Evolutionary conservation across 1,284 basidiomycete genomes (phyloP).

Genomic region (Irpex lacteus): DNA sequence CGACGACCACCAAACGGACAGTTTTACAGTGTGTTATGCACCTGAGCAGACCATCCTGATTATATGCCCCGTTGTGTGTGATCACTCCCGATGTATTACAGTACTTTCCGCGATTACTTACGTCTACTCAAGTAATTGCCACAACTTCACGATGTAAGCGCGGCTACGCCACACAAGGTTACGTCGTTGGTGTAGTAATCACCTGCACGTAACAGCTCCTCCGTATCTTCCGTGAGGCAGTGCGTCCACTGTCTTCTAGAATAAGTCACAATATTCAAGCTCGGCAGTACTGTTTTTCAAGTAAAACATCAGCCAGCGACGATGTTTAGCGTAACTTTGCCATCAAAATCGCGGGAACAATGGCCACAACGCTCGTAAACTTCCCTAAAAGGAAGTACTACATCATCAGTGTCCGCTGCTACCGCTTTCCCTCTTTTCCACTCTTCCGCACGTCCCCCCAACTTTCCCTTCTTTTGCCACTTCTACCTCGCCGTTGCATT

Average conservation of each 20-base stretch:
- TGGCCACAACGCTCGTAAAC: background rate
- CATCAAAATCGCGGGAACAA: background rate
- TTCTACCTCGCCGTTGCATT: background rate
- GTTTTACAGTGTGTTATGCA: too few relatives aligned
- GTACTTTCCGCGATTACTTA: too few relatives aligned
- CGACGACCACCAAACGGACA: too few relatives aligned
- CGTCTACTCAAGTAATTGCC: too few relatives aligned
- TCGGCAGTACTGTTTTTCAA: background rate
- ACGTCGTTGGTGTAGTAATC: too few relatives aligned
- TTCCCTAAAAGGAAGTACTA: background rate
- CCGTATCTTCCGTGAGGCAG: too few relatives aligned
- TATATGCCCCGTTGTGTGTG: too few relatives aligned
- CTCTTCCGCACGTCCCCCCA: background rate
- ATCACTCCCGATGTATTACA: too few relatives aligned
- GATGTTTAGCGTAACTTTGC: background rate
- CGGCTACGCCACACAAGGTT: too few relatives aligned
- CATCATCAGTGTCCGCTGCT: background rate
- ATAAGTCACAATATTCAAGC: background rate
- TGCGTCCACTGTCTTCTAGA: background rate
- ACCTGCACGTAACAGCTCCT: too few relatives aligned
- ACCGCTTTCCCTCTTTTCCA: background rate
- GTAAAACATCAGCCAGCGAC: background rate
- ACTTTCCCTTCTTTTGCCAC: background rate
- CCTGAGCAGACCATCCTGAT: too few relatives aligned
- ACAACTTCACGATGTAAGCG: too few relatives aligned